phyloP scores from a whole-genome alignment of 2,329 filamentous ascomycete genomes.

The Fusarium liriodendri region DNA sequence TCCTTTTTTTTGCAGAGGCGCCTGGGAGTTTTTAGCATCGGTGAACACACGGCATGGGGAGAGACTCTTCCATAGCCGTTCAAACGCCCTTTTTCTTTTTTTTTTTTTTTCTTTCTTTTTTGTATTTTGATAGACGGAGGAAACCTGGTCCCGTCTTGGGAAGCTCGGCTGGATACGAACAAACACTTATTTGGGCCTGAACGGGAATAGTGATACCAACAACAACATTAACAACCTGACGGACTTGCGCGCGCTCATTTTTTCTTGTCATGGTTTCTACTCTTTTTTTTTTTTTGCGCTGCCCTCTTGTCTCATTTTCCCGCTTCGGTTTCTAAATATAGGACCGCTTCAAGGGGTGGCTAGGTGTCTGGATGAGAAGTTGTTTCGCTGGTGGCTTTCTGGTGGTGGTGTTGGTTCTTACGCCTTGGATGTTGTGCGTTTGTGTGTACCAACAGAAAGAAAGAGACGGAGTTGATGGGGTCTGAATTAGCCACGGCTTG shows the following conservation, averaged over 20 bases:
- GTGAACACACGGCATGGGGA: constrained; percentile 22
- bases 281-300: constrained; percentile 3
- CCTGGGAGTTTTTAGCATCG: constrained; percentile 43
- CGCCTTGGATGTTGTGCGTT: not conserved
- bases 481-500: constrained; percentile 13
- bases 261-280: constrained; percentile 8
- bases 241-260: constrained; percentile 33
- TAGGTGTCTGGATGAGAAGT: constrained; percentile 17
- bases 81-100: constrained; percentile 8
- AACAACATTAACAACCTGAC: constrained; percentile 16
- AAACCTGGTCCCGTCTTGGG: constrained; percentile 3
- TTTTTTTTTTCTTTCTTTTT: constrained; percentile 15
- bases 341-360: not conserved
- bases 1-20: constrained; percentile 42
- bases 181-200: constrained; percentile 15
- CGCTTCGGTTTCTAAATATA: not conserved
- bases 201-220: constrained; percentile 43
- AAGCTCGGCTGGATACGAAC: constrained; percentile 29
- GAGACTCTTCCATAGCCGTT: constrained; percentile 14
- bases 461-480: not conserved
- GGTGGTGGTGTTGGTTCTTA: constrained; percentile 18
- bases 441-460: constrained; percentile 7
- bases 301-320: not conserved
- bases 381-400: constrained; percentile 1
- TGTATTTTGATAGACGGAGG: constrained; percentile 33